Evolutionary conservation across 2,329 filamentous ascomycete genomes (phyloP), one percentile per base, ranked within the genome.

Genomic region (Fusarium mexicanum): DNA sequence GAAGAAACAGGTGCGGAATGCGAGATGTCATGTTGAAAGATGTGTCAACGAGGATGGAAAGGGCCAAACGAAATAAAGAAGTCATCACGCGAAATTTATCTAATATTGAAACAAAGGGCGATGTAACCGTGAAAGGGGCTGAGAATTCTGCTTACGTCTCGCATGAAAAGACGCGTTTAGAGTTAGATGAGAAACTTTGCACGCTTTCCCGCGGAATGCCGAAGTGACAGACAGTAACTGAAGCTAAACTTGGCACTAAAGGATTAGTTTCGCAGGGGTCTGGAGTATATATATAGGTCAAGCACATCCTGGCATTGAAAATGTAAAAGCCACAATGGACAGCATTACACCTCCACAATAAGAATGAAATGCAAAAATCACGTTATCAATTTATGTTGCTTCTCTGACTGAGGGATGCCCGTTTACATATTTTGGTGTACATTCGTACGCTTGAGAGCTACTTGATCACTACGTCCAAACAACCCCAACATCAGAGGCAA

Each of bases 21-120:
- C 24, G 51, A 4, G 3, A 5, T 40, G 5, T 3, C 51, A 55
- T 55, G 2, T 10, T 55, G 14, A 37, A n/a, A 8, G 18, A 5
- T 29, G 11, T 13, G 35, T n/a, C 2, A 8, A 18, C 0, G 35
- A n/a, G 14, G 35, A 13, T 29, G 7, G 1, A 8, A 5, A 8
- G 2, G 8, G 0, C 18, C 7, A n/a, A 40, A 54, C 8, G 14
- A 14, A n/a, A 13, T 5, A 12, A 55, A 11, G 14, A 10, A 54
- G 14, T n/a, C 3, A 12, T 17, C 7, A n/a, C 3, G 17, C 6
- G 51, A 22, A n/a, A 40, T 55, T 18, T 55, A 55, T 55, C 8
- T 29, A 29, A 10, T 18, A 5, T 5, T 10, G 24, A 55, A 29
- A n/a, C 20, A 1, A 29, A 14, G 5, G 10, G 10, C 35, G 24